Percentiles rank a stretch among this genome's conserved stretches.
phyloP scores from a whole-genome alignment of 257 asterid species.

The Salvia splendens region DNA sequence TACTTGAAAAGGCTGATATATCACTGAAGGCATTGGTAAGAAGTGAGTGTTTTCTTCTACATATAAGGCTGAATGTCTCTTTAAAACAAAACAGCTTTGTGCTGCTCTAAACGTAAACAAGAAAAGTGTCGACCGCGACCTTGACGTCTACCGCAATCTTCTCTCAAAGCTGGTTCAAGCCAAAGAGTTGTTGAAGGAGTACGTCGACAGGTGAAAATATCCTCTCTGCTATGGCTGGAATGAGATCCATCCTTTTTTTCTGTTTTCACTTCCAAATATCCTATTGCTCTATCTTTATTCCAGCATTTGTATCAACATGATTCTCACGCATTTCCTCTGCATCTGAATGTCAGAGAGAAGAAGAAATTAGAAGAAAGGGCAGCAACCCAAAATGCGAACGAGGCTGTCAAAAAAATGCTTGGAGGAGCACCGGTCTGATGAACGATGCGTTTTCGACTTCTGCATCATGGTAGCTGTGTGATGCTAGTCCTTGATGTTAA shows the following conservation, averaged over 20 bases:
- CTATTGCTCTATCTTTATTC: background rate
- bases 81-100: slow-evolving; percentile 68
- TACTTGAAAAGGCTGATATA: slow-evolving; percentile 1
- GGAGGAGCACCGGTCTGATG: slow-evolving; percentile 52
- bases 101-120: slow-evolving; percentile 80
- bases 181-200: slow-evolving; percentile 86
- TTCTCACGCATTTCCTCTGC: slow-evolving; percentile 7
- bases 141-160: slow-evolving; percentile 91
- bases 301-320: background rate
- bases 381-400: slow-evolving; percentile 72
- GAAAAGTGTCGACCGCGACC: slow-evolving; percentile 94
- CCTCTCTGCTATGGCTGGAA: background rate
- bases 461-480: slow-evolving; percentile 4
- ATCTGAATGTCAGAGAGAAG: slow-evolving; percentile 66
- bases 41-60: background rate
- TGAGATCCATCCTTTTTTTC: background rate
- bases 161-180: slow-evolving; percentile 98
- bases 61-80: slow-evolving; percentile 8
- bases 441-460: slow-evolving; percentile 33
- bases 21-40: slow-evolving; percentile 2
- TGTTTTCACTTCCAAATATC: background rate
- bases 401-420: slow-evolving; percentile 62
- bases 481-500: background rate
- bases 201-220: slow-evolving; percentile 73
- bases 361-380: slow-evolving; percentile 83